Conservation (phyloP, 495 filamentous ascomycete species). For the Entonaema liquescens region DNA sequence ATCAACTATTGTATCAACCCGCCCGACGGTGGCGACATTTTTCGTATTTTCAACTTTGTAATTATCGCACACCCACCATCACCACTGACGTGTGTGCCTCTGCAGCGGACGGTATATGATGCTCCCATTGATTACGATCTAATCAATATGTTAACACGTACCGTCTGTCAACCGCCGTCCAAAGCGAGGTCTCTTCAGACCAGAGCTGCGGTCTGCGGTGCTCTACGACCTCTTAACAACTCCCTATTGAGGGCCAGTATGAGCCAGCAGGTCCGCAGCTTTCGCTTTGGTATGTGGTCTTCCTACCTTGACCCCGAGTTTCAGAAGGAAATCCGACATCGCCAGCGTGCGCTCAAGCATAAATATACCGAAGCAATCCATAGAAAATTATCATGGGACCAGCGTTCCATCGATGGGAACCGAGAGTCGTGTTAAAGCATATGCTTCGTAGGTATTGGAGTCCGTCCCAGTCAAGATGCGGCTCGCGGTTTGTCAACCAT, state of each 20-base stretch:
- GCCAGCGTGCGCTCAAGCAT: constrained; percentile 49
- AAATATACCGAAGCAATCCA: constrained; percentile 53
- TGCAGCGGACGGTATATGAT: constrained; percentile 23
- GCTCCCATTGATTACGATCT: constrained; percentile 15
- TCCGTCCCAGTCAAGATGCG: constrained; percentile 11
- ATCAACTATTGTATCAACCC: constrained; percentile 4
- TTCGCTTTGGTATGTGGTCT: constrained; percentile 57
- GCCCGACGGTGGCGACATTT: constrained; percentile 16
- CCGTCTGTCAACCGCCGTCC: constrained; percentile 40
- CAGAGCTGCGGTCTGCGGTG: constrained; percentile 26
- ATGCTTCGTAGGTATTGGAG: constrained; percentile 51
- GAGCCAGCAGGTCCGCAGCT: constrained; percentile 53
- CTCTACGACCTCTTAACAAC: constrained; percentile 27
- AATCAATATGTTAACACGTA: constrained; percentile 50
- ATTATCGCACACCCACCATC: neutral
- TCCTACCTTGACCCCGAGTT: constrained; percentile 51
- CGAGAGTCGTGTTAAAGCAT: constrained; percentile 45
- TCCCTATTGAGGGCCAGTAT: constrained; percentile 29
- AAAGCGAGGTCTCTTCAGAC: constrained; percentile 45
- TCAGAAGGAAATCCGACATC: constrained; percentile 51
- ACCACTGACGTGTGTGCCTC: constrained; percentile 7
- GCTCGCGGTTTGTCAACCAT: constrained; percentile 18
- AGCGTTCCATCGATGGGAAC: constrained; percentile 42
- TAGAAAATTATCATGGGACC: constrained; percentile 51
- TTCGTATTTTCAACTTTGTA: neutral